These are phyloP conservation scores for Paecilomyces variotii DNA, from an alignment of 2,329 filamentous ascomycete species.

Conservation along the genomic window DNA sequence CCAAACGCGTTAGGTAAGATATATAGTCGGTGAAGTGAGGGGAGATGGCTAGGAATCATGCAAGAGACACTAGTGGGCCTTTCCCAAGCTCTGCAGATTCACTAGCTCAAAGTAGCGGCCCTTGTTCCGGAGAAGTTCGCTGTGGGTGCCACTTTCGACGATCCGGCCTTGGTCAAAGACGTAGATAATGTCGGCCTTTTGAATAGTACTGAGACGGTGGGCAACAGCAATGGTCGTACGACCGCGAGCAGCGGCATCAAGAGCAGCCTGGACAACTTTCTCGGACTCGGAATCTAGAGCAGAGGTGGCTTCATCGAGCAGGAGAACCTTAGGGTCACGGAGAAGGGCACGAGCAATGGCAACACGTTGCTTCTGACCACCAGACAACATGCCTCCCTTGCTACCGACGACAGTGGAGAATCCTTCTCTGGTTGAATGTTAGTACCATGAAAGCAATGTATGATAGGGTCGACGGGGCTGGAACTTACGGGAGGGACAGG, in stretches of 20 bases:
- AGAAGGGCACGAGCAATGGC: constrained; percentile 87
- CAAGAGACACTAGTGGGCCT: constrained; percentile 22
- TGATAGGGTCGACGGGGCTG: background rate
- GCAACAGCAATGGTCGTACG: constrained; percentile 91
- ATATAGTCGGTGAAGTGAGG: background rate
- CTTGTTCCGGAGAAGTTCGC: constrained; percentile 60
- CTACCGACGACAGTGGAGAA: constrained; percentile 79
- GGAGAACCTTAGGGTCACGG: constrained; percentile 79
- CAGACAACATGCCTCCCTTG: constrained; percentile 77
- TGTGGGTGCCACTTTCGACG: constrained; percentile 76
- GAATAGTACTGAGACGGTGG: constrained; percentile 84
- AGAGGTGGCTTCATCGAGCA: constrained; percentile 68
- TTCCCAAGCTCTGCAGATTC: constrained; percentile 69
- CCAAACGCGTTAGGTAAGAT: background rate
- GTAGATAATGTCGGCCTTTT: constrained; percentile 90
- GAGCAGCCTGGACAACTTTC: constrained; percentile 55
- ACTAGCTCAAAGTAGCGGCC: constrained; percentile 73
- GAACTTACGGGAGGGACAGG: constrained; percentile 60
- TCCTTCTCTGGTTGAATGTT: constrained; percentile 48
- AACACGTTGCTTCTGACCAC: constrained; percentile 90
- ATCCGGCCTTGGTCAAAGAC: constrained; percentile 89
- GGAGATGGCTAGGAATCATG: background rate
- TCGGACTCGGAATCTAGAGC: constrained; percentile 44
- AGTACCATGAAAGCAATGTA: constrained; percentile 7
- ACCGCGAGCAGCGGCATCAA: constrained; percentile 75